These are phyloP conservation scores for Actinidia arguta DNA, from an alignment of 179 eudicot genomes.

Conservation along the genomic window DNA sequence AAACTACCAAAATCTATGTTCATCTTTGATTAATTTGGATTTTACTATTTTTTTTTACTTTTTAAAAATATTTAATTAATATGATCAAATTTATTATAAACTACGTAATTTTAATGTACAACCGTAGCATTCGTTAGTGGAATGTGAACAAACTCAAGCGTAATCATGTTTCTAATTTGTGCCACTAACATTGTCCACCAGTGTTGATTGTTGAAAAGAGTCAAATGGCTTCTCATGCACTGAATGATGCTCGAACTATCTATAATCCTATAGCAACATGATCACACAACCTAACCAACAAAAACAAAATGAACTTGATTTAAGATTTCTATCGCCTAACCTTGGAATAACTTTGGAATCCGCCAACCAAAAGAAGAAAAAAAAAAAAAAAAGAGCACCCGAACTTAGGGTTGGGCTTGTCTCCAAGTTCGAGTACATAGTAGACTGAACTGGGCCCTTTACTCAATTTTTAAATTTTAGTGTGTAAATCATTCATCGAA, in stretches of 20 bases:
- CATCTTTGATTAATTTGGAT: no score
- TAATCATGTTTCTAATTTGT: not conserved
- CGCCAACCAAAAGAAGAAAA: no score
- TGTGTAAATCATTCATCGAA: not conserved
- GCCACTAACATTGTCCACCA: conserved; percentile 6
- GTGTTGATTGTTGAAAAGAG: not conserved
- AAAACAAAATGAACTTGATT: not conserved
- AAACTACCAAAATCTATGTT: no score
- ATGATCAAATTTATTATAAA: no score
- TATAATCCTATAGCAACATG: conserved; percentile 11
- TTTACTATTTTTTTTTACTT: no score
- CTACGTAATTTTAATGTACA: no score
- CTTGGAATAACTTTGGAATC: no score
- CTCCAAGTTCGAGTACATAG: no score
- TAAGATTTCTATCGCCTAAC: not conserved
- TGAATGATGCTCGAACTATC: not conserved
- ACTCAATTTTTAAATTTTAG: not conserved
- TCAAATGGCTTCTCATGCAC: not conserved
- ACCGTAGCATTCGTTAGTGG: no score
- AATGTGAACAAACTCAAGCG: not conserved
- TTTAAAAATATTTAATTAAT: no score
- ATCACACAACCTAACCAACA: not conserved
- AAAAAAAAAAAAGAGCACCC: not conserved
- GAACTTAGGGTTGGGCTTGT: no score
- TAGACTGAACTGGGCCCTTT: no score